A percentile compares a stretch with the other conserved stretches of the same genome.
Evolutionary conservation across 345 rosid species (phyloP).

Genomic region (Sisymbrium irio): DNA sequence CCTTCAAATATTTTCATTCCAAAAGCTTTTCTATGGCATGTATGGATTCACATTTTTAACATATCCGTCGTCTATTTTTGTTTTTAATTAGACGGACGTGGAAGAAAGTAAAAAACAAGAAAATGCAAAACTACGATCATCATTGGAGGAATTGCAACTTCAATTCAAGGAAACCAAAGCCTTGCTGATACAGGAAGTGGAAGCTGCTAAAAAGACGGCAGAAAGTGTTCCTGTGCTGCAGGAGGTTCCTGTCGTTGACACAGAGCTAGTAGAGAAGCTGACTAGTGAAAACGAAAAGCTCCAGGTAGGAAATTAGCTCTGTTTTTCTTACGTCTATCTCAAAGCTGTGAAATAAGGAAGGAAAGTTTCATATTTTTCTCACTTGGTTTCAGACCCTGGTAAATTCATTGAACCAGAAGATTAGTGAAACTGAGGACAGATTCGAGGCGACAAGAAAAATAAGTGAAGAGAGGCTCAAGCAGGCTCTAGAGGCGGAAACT

Average conservation of each 20-base stretch:
- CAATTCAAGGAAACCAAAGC: slow-evolving; percentile 76
- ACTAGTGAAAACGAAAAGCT: slow-evolving; percentile 78
- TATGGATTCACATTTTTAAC: background rate
- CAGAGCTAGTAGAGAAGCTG: slow-evolving; percentile 66
- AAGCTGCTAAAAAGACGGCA: slow-evolving; percentile 63
- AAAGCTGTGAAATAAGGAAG: slow-evolving; percentile 19
- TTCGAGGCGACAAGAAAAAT: slow-evolving; percentile 73
- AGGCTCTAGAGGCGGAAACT: slow-evolving; percentile 85
- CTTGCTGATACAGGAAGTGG: slow-evolving; percentile 57
- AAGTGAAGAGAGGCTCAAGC: slow-evolving; percentile 88
- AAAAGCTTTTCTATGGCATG: slow-evolving; percentile 3
- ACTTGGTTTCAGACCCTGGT: slow-evolving; percentile 58
- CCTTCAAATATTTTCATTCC: background rate
- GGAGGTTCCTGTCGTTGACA: slow-evolving; percentile 80
- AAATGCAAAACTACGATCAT: slow-evolving; percentile 71
- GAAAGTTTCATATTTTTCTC: slow-evolving; percentile 22
- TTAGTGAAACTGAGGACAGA: slow-evolving; percentile 77
- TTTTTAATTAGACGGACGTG: slow-evolving; percentile 58
- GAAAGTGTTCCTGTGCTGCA: slow-evolving; percentile 70
- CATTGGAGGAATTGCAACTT: slow-evolving; percentile 69
- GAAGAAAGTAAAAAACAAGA: slow-evolving; percentile 93
- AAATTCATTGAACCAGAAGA: slow-evolving; percentile 74
- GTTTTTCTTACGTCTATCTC: slow-evolving; percentile 1
- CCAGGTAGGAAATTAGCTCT: slow-evolving; percentile 48
- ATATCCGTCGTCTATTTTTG: background rate